Conservation (phyloP, 345 rosid genomes). For the Brassica carinata region DNA sequence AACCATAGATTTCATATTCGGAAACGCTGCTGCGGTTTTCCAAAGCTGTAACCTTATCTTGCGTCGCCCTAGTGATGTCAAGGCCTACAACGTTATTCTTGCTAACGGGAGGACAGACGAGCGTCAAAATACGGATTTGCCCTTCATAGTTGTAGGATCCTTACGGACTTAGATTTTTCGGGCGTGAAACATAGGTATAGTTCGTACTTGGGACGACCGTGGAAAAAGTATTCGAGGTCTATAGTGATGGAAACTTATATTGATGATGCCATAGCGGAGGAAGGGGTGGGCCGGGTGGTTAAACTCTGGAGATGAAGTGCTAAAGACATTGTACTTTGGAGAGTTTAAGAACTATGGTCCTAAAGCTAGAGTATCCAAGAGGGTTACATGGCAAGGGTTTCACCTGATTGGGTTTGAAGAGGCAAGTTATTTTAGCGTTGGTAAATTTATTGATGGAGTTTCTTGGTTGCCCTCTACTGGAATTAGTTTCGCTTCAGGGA, state of each 20-base stretch:
- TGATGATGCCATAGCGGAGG: conserved; percentile 48
- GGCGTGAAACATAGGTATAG: conserved; percentile 35
- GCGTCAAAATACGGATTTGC: conserved; percentile 74
- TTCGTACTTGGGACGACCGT: conserved; percentile 78
- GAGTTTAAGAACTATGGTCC: conserved; percentile 75
- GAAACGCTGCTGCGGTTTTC: conserved; percentile 83
- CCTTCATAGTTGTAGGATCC: conserved; percentile 57
- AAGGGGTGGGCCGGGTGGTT: conserved; percentile 87
- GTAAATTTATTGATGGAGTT: conserved; percentile 64
- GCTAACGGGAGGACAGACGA: conserved; percentile 70
- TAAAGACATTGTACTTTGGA: conserved; percentile 78
- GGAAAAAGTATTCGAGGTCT: conserved; percentile 72
- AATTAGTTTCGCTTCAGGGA: conserved; percentile 44
- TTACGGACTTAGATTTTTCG: conserved; percentile 41
- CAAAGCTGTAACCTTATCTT: conserved; percentile 59
- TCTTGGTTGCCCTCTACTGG: conserved; percentile 77
- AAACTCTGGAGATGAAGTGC: conserved; percentile 50
- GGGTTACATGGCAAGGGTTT: conserved; percentile 76
- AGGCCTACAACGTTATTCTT: conserved; percentile 48
- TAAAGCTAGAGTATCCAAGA: conserved; percentile 53
- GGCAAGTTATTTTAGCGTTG: conserved; percentile 73
- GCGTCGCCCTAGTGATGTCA: conserved; percentile 42
- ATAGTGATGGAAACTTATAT: conserved; percentile 70
- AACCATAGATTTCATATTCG: conserved; percentile 79
- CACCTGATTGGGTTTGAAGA: conserved; percentile 56